Percentiles rank a stretch among this genome's conserved stretches.
These are phyloP conservation scores for Papiliotrema nemorosa DNA, from an alignment of 1,284 basidiomycete species.

Conservation along the genomic window DNA sequence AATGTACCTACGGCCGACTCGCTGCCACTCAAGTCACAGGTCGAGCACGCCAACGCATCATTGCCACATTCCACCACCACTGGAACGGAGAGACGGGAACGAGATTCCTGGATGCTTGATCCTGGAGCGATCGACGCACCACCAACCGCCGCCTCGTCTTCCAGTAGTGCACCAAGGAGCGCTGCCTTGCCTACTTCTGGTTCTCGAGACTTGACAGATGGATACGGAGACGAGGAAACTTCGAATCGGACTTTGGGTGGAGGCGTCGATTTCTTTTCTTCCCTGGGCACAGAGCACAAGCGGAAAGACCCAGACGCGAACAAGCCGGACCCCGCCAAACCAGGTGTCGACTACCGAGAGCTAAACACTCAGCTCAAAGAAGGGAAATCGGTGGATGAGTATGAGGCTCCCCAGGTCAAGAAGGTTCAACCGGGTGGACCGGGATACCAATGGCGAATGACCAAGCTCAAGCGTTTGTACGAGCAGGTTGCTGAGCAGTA, in stretches of 20 bases:
- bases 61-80: conserved; percentile 53
- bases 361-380: conserved; percentile 72
- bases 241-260: conserved; percentile 52
- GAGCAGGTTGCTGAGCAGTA: conserved; percentile 82
- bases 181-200: conserved; percentile 10
- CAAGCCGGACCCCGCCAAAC: conserved; percentile 65
- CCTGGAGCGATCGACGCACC: conserved; percentile 41
- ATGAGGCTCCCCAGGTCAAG: conserved; percentile 55
- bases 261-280: conserved; percentile 80
- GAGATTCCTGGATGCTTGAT: conserved; percentile 89
- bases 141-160: conserved; percentile 1
- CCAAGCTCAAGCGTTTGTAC: conserved; percentile 83
- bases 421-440: conserved; percentile 72
- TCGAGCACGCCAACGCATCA: conserved; percentile 51
- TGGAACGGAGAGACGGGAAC: conserved; percentile 56
- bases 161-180: conserved; percentile 7
- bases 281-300: conserved; percentile 69
- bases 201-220: conserved; percentile 56
- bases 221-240: conserved; percentile 61
- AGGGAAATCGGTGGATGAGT: conserved; percentile 59
- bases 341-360: conserved; percentile 60
- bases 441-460: conserved; percentile 96
- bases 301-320: conserved; percentile 61
- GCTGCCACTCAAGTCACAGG: conserved; percentile 63
- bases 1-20: conserved; percentile 73